phyloP scores from a whole-genome alignment of 805 yeast species.

The Wickerhamiella azyma region DNA sequence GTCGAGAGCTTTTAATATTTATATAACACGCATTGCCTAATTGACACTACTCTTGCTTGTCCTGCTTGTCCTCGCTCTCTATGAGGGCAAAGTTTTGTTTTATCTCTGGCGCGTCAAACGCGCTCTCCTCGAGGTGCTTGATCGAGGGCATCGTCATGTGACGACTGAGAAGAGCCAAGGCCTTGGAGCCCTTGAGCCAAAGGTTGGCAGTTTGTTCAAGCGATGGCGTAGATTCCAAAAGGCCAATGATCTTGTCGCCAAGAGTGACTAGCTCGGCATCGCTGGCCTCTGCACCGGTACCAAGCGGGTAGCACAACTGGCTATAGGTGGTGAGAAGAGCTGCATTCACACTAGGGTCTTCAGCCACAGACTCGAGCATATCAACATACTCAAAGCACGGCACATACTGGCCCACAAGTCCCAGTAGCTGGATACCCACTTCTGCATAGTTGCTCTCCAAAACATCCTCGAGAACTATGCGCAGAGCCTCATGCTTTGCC shows the following conservation, averaged over 20 bases:
- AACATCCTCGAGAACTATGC: neutral
- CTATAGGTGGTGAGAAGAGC: neutral
- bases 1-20: neutral
- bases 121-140: neutral
- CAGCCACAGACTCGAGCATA: neutral
- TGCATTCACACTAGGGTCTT: conserved; percentile 3
- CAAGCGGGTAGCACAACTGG: conserved; percentile 3
- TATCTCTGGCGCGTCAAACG: neutral
- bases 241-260: neutral
- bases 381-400: neutral
- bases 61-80: neutral
- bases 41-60: too few species aligned
- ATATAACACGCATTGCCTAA: neutral
- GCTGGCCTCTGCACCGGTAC: neutral
- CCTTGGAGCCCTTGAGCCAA: conserved; percentile 9
- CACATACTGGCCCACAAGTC: conserved; percentile 3
- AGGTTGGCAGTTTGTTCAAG: neutral
- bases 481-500: neutral
- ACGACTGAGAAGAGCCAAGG: conserved; percentile 3
- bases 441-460: neutral
- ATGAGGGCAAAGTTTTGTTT: conserved; percentile 1
- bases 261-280: neutral
- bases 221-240: conserved; percentile 4
- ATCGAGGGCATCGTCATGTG: neutral
- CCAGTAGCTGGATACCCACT: conserved; percentile 7